Evolutionary conservation across 176 grass and related monocot genomes (phyloP).

Genomic region (Phyllostachys edulis): DNA sequence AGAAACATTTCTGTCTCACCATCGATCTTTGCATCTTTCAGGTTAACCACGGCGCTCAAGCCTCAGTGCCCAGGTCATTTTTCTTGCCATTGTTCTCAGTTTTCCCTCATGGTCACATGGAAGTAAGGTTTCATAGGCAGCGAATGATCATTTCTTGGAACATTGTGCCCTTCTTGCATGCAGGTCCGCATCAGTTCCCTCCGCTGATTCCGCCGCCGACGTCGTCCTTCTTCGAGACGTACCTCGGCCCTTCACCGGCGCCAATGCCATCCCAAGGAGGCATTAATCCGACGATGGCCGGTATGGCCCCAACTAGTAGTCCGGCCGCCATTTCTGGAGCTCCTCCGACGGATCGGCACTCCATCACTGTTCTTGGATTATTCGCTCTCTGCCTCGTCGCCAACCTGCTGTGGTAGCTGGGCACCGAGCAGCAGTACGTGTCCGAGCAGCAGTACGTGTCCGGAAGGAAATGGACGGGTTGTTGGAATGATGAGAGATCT

Average conservation of each 20-base stretch:
- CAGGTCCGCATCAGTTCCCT: constrained; percentile 62
- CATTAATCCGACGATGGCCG: background rate
- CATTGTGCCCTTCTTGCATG: background rate
- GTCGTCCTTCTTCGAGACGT: constrained; percentile 56
- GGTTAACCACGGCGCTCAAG: constrained; percentile 61
- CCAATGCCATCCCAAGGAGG: constrained; percentile 51
- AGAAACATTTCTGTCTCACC: background rate
- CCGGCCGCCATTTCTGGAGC: constrained; percentile 9
- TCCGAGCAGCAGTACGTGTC: background rate
- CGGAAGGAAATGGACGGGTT: background rate
- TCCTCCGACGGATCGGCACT: background rate
- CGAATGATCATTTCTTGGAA: background rate
- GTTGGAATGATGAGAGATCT: background rate
- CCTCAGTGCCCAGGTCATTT: constrained; percentile 70
- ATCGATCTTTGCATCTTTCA: constrained; percentile 19
- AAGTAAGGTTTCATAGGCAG: background rate
- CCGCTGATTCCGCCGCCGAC: constrained; percentile 61
- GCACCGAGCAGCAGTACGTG: background rate
- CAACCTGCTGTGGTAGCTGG: background rate
- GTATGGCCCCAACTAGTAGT: constrained; percentile 25
- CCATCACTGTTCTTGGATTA: background rate
- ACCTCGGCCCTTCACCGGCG: constrained; percentile 56
- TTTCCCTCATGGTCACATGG: background rate
- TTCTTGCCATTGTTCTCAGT: background rate
- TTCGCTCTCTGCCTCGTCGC: constrained; percentile 4